Base-by-base conservation (phyloP, 1,139 yeast species). In the Hansenula sp. region DNA sequence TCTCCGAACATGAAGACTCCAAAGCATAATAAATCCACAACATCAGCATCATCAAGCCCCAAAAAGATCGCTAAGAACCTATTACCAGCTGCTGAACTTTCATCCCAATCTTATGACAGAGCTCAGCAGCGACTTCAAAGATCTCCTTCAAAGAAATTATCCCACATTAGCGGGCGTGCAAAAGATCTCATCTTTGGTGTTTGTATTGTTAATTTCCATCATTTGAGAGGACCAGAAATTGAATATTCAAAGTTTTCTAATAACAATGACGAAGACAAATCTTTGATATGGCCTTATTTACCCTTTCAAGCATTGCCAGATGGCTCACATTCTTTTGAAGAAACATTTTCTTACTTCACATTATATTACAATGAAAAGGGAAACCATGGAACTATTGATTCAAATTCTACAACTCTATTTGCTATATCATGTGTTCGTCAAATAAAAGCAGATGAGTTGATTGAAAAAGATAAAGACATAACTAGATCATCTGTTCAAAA, bases 231-330 rank as follows among this genome's bases (percentile, higher is more conserved):
- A 0, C 98, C 98, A 0, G 97, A 92, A 58, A 80, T 92, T 17
- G 97, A 90, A 61, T 88, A 87, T 67, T 87, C 96, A 89, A 72
- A 79, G 37, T 89, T 95, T 17, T 77, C 82, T 43, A 77, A 79
- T 39, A 69, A 69, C 1, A 65, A 51, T 2, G 51, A 56, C 0
- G 59, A 53, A 12, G 64, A 75, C 24, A 64, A 67, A 36, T 60
- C 74, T 0, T 58, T 64, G 9, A 64, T 84, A 19, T 92, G 96
- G 88, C 88, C 92, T n/a, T 81, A 84, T 54, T 65, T 92, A 34
- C 94, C 97, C 3, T 92, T 92, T 57, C 97, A 90, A 58, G 95
- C 97, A 3, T 67, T 92, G 28, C 98, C 98, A 0, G 98, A 92
- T 61, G 98, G 98, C 2, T 83, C 95, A 2, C 98, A 92, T 61